phyloP scores from a whole-genome alignment of 805 yeast genomes.

The Isabelozyma pseudorhagii region DNA sequence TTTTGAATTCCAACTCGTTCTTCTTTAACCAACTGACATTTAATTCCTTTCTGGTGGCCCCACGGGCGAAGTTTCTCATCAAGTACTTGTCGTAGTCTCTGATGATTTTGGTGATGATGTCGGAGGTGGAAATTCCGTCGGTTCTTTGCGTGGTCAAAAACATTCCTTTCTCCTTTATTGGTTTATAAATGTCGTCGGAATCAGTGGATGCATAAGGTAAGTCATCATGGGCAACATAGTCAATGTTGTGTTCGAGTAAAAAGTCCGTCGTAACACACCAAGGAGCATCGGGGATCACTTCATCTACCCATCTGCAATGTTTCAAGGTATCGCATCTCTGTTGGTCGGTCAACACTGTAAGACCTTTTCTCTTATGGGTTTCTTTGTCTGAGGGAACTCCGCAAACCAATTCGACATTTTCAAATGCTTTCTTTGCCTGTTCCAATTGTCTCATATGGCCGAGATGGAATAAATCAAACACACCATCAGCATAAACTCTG shows the following conservation, averaged over 20 bases:
- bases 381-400: slow-evolving; percentile 90
- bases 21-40: slow-evolving; percentile 97
- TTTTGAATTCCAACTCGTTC: slow-evolving; percentile 90
- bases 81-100: slow-evolving; percentile 94
- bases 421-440: slow-evolving; percentile 90
- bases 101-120: slow-evolving; percentile 91
- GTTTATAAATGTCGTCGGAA: slow-evolving; percentile 87
- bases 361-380: slow-evolving; percentile 89
- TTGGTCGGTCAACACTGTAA: slow-evolving; percentile 83
- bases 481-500: slow-evolving; percentile 97
- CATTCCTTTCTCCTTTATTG: slow-evolving; percentile 86
- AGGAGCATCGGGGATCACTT: slow-evolving; percentile 90
- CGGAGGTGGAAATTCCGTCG: slow-evolving; percentile 93
- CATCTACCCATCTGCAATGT: slow-evolving; percentile 98
- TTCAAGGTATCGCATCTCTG: slow-evolving; percentile 88
- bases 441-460: slow-evolving; percentile 98
- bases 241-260: slow-evolving; percentile 73
- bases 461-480: slow-evolving; percentile 91
- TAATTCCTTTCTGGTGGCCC: slow-evolving; percentile 93
- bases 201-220: slow-evolving; percentile 90
- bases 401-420: slow-evolving; percentile 79
- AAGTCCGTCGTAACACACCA: slow-evolving; percentile 91
- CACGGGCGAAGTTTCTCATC: slow-evolving; percentile 96
- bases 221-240: slow-evolving; percentile 97
- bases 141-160: slow-evolving; percentile 95